These are phyloP conservation scores for Nyssa sinensis DNA, from an alignment of 148 eudicot species.

Conservation along the genomic window DNA sequence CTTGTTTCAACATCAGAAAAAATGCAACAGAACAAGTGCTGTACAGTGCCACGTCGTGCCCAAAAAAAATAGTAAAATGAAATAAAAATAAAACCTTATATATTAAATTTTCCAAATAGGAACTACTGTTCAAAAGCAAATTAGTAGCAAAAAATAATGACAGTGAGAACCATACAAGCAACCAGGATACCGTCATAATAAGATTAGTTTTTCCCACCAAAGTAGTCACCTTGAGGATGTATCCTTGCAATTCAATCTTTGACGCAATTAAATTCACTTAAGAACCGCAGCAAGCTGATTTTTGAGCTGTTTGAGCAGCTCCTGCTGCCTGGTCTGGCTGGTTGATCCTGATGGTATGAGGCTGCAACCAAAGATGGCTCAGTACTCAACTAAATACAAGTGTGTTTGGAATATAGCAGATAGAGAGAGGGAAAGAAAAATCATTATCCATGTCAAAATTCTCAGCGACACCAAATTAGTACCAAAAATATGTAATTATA, in stretches of 20 bases:
- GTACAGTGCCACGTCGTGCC: neutral
- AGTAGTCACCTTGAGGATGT: constrained; percentile 6
- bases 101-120: constrained; percentile 7
- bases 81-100: neutral
- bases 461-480: neutral
- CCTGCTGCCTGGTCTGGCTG: constrained; percentile 50
- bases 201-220: constrained; percentile 26
- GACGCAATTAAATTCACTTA: constrained; percentile 19
- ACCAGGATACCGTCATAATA: constrained; percentile 24
- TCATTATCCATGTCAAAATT: neutral
- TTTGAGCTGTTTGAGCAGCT: constrained; percentile 53
- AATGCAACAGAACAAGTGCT: neutral
- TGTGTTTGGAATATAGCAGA: neutral
- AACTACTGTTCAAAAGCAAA: constrained; percentile 19
- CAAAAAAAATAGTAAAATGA: neutral
- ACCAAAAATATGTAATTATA: too few species aligned
- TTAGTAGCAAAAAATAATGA: constrained; percentile 23
- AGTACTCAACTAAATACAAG: neutral
- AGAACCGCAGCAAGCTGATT: constrained; percentile 85
- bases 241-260: neutral
- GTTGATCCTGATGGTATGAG: constrained; percentile 62
- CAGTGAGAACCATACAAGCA: constrained; percentile 35
- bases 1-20: neutral
- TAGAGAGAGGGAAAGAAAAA: neutral
- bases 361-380: constrained; percentile 35